These are phyloP conservation scores for Stephania cephalantha DNA, from an alignment of 164 flowering plant genomes.

Conservation along the genomic window DNA sequence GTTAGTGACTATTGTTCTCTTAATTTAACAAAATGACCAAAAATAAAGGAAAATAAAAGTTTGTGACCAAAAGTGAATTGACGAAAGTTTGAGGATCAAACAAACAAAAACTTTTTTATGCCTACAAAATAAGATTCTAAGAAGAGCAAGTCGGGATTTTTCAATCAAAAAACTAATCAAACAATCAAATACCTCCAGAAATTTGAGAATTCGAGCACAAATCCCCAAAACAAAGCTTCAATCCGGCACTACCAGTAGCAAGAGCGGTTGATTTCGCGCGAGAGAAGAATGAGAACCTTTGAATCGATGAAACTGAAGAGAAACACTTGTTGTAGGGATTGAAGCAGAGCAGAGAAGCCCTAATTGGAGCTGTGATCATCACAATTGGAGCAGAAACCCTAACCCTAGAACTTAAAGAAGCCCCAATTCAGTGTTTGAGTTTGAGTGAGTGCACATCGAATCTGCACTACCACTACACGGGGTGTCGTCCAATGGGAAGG, in stretches of 20 bases:
- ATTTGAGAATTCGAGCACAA: not conserved
- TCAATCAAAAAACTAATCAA: not conserved
- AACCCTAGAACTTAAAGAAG: not conserved
- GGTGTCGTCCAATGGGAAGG: too few species aligned
- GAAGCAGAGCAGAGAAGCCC: not conserved
- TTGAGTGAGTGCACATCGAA: not conserved
- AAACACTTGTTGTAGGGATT: not conserved
- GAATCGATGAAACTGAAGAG: not conserved
- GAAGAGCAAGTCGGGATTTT: not conserved
- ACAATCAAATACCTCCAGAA: not conserved
- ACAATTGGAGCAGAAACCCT: not conserved
- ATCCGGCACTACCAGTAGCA: not conserved
- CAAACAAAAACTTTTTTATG: too few species aligned
- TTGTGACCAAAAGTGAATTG: too few species aligned
- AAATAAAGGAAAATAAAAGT: too few species aligned
- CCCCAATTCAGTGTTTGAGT: not conserved
- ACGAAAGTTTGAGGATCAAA: too few species aligned
- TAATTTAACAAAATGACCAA: too few species aligned
- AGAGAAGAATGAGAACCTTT: not conserved
- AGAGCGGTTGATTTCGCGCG: not conserved
- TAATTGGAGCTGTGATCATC: not conserved
- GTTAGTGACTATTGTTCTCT: too few species aligned
- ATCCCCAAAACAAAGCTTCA: not conserved
- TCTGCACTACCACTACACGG: not conserved
- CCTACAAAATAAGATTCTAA: not conserved